These are phyloP conservation scores for Aspergillus versicolor DNA, from an alignment of 2,329 filamentous ascomycete species.

Conservation along the genomic window DNA sequence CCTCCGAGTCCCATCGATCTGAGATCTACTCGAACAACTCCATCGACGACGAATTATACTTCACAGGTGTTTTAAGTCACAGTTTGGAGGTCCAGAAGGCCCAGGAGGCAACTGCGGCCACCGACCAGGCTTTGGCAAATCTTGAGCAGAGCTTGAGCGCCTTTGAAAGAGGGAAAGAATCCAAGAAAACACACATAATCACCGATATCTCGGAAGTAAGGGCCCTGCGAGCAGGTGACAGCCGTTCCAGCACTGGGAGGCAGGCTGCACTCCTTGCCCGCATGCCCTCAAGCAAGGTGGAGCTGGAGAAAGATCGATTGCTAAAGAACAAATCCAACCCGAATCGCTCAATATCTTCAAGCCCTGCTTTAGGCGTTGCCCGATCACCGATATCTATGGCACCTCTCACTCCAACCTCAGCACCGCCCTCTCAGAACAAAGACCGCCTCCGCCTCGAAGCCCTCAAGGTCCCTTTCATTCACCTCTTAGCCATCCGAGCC, in stretches of 20 bases:
- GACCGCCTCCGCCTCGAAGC: slow-evolving; percentile 43
- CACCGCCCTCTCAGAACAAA: slow-evolving; percentile 37
- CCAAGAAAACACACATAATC: slow-evolving; percentile 52
- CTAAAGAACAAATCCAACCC: slow-evolving; percentile 32
- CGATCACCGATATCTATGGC: slow-evolving; percentile 38
- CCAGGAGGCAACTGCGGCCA: slow-evolving; percentile 54
- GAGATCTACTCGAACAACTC: slow-evolving; percentile 56
- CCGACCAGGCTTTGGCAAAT: slow-evolving; percentile 59
- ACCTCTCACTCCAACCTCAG: slow-evolving; percentile 45
- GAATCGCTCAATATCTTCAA: slow-evolving; percentile 42
- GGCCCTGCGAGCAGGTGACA: slow-evolving; percentile 37
- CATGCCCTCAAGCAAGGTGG: slow-evolving; percentile 37
- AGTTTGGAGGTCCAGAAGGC: slow-evolving; percentile 56
- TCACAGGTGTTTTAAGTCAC: slow-evolving; percentile 59
- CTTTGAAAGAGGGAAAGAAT: slow-evolving; percentile 60
- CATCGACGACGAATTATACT: slow-evolving; percentile 50
- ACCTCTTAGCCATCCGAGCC: slow-evolving; percentile 55
- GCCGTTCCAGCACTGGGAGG: slow-evolving; percentile 29
- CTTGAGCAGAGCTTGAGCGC: slow-evolving; percentile 61
- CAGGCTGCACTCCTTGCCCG: slow-evolving; percentile 29
- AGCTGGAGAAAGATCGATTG: slow-evolving; percentile 43
- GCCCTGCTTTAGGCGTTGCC: slow-evolving; percentile 39
- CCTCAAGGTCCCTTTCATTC: slow-evolving; percentile 46
- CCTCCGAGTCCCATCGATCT: slow-evolving; percentile 53
- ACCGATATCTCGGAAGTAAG: slow-evolving; percentile 37